Evolutionary conservation across 2,329 filamentous ascomycete genomes (phyloP).

Genomic region (Blastomyces emzantsi): DNA sequence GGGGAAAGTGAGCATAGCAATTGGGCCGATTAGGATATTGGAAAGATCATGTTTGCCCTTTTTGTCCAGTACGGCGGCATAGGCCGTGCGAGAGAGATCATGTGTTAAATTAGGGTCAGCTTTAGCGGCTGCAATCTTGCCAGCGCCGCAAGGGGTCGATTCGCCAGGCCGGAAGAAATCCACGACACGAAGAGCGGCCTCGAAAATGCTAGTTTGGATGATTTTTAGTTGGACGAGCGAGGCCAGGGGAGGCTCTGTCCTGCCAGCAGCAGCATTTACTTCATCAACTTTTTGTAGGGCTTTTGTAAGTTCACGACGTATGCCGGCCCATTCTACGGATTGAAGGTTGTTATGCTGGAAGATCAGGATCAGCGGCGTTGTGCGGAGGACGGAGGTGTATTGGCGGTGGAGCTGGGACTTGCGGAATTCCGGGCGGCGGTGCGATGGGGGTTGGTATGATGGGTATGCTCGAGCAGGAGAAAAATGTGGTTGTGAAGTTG

Average conservation of each 20-base stretch:
- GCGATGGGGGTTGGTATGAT: conserved; percentile 72
- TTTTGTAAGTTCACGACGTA: conserved; percentile 58
- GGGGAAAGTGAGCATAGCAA: conserved; percentile 73
- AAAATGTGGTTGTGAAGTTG: conserved; percentile 25
- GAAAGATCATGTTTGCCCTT: conserved; percentile 55
- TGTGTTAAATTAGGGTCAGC: conserved; percentile 44
- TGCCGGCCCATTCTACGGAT: conserved; percentile 63
- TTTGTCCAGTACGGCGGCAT: conserved; percentile 41
- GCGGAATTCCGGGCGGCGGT: conserved; percentile 75
- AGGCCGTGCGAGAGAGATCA: conserved; percentile 49
- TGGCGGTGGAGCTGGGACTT: conserved; percentile 82
- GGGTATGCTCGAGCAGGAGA: conserved; percentile 51
- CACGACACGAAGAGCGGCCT: conserved; percentile 71
- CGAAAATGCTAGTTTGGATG: conserved; percentile 81
- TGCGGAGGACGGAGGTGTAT: conserved; percentile 81
- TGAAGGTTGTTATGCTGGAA: conserved; percentile 75
- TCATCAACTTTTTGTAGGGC: conserved; percentile 57
- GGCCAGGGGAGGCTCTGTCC: conserved; percentile 40
- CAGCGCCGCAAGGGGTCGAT: conserved; percentile 12
- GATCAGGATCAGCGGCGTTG: conserved; percentile 73
- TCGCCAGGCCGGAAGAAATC: conserved; percentile 64
- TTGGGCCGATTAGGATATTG: conserved; percentile 69
- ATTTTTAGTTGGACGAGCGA: conserved; percentile 66
- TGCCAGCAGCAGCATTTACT: conserved; percentile 52
- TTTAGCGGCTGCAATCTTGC: conserved; percentile 22